Evolutionary conservation across 768 basidiomycete genomes (phyloP).

Genomic region (Termitomyces sp.): DNA sequence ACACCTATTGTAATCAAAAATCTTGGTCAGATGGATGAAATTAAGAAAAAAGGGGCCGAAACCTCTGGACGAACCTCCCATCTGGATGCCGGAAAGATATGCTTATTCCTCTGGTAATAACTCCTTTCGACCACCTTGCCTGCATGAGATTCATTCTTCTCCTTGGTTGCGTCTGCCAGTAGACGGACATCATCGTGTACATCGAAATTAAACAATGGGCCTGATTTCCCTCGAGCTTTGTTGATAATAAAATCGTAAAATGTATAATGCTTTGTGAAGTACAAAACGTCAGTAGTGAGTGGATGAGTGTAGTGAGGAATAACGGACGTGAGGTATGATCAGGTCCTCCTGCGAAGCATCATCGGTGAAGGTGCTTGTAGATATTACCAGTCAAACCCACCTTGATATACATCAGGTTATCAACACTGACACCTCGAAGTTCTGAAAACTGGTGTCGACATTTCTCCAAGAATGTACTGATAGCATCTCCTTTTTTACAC

Average conservation of each 20-base stretch:
- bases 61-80: conserved; percentile 73
- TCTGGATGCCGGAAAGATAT: conserved; percentile 93
- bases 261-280: conserved; percentile 74
- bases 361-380: neutral
- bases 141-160: conserved; percentile 98
- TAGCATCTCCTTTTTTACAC: conserved; percentile 97
- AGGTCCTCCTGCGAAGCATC: conserved; percentile 72
- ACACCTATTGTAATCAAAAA: conserved; percentile 46
- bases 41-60: too few species aligned
- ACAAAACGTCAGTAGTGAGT: conserved; percentile 1
- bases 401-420: conserved; percentile 99
- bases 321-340: conserved; percentile 88
- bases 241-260: conserved; percentile 99
- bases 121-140: conserved; percentile 97
- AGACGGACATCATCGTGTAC: conserved; percentile 98
- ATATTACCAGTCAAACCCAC: conserved; percentile 28
- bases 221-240: conserved; percentile 97
- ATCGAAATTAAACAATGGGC: conserved; percentile 97
- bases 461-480: conserved; percentile 85
- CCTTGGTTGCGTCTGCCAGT: conserved; percentile 88
- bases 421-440: conserved; percentile 81
- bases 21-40: neutral
- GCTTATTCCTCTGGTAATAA: conserved; percentile 95
- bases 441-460: conserved; percentile 92
- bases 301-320: neutral